Evolutionary conservation across 129 eudicot species (phyloP).

Genomic region (Centaurea solstitialis): DNA sequence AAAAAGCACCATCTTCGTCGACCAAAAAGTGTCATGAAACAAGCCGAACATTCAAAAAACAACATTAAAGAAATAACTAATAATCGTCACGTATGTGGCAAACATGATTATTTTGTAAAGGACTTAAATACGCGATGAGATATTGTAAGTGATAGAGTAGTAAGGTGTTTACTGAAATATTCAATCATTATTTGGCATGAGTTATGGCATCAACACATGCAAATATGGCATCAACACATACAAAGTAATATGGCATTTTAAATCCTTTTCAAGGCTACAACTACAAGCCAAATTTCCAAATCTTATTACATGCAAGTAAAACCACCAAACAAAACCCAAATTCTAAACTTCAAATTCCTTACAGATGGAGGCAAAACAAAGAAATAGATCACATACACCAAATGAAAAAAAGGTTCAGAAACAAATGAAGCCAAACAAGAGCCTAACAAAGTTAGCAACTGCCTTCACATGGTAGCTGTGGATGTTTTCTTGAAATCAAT

Average conservation of each 20-base stretch:
- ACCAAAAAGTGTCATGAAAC: too few relatives aligned
- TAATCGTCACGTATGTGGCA: not conserved
- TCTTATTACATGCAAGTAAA: constrained; percentile 11
- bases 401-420: not conserved
- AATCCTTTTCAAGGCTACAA: not conserved
- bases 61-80: too few relatives aligned
- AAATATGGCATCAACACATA: not conserved
- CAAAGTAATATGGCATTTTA: not conserved
- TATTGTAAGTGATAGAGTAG: not conserved
- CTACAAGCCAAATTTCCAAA: constrained; percentile 17
- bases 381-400: constrained; percentile 21
- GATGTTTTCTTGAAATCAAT: constrained; percentile 95
- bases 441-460: constrained; percentile 24
- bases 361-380: not conserved
- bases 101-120: not conserved
- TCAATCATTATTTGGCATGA: not conserved
- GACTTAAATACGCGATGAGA: not conserved
- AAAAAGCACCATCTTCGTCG: too few relatives aligned
- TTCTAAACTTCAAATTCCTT: constrained; percentile 19
- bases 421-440: not conserved
- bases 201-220: too few relatives aligned
- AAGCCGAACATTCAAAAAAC: too few relatives aligned
- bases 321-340: constrained; percentile 12
- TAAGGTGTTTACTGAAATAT: too few relatives aligned
- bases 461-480: constrained; percentile 32